Evolutionary conservation across 805 yeast genomes (phyloP), one percentile per base, ranked within the genome.

Genomic region (Myxozyma monticola): DNA sequence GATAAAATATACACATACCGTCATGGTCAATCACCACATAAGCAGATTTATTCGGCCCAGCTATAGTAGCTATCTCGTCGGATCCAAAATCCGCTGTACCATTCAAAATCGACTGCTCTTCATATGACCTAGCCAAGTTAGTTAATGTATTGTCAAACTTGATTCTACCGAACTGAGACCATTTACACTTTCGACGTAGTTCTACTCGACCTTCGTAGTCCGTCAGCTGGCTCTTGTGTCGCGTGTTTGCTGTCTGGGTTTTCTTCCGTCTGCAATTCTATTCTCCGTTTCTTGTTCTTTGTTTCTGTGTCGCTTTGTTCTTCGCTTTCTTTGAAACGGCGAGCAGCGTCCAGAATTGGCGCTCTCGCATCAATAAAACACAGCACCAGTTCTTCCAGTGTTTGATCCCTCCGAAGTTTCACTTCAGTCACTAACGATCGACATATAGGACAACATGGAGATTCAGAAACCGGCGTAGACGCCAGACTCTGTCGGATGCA

Each of bases 381-480:
- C 68, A 66, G 69, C 1, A 80, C 82, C 0, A 86, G 70, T 56
- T 87, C 95, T 62, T 85, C 95, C n/a, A 88, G 67, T 5, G 83
- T 68, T 33, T 80, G 75, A 38, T 84, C 86, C 57, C 85, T 78
- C 51, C 83, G 75, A 40, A 90, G 67, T 57, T 78, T 77, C 42
- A 90, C 80, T 54, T 86, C 90, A 62, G 81, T 78, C 26, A 83
- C 77, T 59, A 83, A 86, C 22, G 77, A 73, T 21, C 83, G 76
- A 65, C 97, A 90, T 43, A 86, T 68, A 0, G 97, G 96, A 62
- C 97, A 90, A 51, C 75, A 71, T 17, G 77, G 76, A 26, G 77
- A 78, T 33, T 46, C 49, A 0, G 53, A 20, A n/a, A 31, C 28
- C 21, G 57, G 59, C 26, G 56, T 54, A 4, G 67, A 68, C n/a